Conservation (phyloP, 1,139 yeast species). For the Debaryomycetaceae sp. region DNA sequence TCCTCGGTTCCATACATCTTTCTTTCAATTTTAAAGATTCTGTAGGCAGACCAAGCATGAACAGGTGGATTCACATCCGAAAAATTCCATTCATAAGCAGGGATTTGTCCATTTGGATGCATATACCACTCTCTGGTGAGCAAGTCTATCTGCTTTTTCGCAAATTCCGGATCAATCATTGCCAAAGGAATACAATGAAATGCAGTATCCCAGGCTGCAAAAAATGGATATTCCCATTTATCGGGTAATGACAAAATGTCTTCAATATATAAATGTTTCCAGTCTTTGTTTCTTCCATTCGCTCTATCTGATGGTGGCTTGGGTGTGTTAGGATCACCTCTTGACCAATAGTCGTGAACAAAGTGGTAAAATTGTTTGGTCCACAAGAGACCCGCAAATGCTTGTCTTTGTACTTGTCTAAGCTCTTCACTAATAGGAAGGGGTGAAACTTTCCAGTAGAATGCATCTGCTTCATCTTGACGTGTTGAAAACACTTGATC, state of each 20-base stretch:
- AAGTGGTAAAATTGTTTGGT: conserved; percentile 90
- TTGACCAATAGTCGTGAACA: conserved; percentile 82
- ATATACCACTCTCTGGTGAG: conserved; percentile 95
- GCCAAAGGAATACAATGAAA: conserved; percentile 95
- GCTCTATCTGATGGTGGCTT: conserved; percentile 81
- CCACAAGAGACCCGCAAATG: conserved; percentile 93
- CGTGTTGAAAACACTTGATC: conserved; percentile 73
- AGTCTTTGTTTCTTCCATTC: conserved; percentile 78
- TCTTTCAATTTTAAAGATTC: conserved; percentile 86
- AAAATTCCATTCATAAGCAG: conserved; percentile 97
- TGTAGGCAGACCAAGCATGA: conserved; percentile 94
- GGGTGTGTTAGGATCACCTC: conserved; percentile 78
- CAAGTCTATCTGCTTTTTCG: conserved; percentile 83
- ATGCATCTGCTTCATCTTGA: conserved; percentile 89
- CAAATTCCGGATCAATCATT: conserved; percentile 92
- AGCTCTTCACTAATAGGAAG: conserved; percentile 80
- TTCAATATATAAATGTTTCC: conserved; percentile 89
- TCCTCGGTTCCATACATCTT: conserved; percentile 84
- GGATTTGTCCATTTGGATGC: conserved; percentile 99
- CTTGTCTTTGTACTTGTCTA: conserved; percentile 87
- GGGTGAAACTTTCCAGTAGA: conserved; percentile 88
- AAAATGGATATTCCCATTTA: conserved; percentile 96
- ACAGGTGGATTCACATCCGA: conserved; percentile 97
- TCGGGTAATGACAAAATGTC: conserved; percentile 91
- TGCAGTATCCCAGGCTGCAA: conserved; percentile 98